phyloP scores from a whole-genome alignment of 169 alveolate genomes.

The Eimeria falciformis region DNA sequence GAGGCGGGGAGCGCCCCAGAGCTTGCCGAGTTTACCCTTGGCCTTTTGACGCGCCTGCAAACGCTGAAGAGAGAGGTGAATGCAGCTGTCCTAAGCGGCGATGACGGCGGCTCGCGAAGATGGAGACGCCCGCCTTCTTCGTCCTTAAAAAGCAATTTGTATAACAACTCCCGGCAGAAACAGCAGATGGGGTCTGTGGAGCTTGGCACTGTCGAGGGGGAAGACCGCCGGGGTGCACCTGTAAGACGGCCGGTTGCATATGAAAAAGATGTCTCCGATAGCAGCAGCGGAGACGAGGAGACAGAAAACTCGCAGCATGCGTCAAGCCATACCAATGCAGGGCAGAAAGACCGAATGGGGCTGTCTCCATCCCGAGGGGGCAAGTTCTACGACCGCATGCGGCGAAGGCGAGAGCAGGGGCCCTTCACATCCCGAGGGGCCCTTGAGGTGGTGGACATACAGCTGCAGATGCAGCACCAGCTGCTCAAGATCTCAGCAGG shows the following conservation, averaged over 20 bases:
- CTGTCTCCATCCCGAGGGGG: not conserved
- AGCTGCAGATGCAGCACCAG: slow-evolving; percentile 40
- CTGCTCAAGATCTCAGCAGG: slow-evolving; percentile 3
- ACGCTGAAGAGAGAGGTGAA: not conserved
- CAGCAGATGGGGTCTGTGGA: not conserved
- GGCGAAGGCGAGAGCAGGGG: not conserved
- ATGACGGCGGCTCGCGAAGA: not conserved
- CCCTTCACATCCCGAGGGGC: slow-evolving; percentile 17
- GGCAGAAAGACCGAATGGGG: not conserved
- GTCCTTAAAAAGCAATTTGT: not conserved
- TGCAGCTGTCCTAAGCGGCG: not conserved
- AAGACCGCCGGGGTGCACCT: not conserved
- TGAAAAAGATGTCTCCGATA: not conserved
- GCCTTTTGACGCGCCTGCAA: not conserved
- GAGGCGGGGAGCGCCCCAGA: slow-evolving; percentile 26
- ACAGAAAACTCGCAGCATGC: not conserved
- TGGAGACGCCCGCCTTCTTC: not conserved
- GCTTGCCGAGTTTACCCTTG: slow-evolving; percentile 12
- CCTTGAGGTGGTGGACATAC: slow-evolving; percentile 16
- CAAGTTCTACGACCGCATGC: not conserved
- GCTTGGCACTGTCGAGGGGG: not conserved
- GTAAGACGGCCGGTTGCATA: not conserved
- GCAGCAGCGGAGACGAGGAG: not conserved
- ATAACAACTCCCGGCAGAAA: not conserved
- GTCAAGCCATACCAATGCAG: not conserved